Evolutionary conservation across 2,329 filamentous ascomycete genomes (phyloP), one percentile per base, ranked within the genome.

Genomic region (Pseudophaeomoniella oleicola): DNA sequence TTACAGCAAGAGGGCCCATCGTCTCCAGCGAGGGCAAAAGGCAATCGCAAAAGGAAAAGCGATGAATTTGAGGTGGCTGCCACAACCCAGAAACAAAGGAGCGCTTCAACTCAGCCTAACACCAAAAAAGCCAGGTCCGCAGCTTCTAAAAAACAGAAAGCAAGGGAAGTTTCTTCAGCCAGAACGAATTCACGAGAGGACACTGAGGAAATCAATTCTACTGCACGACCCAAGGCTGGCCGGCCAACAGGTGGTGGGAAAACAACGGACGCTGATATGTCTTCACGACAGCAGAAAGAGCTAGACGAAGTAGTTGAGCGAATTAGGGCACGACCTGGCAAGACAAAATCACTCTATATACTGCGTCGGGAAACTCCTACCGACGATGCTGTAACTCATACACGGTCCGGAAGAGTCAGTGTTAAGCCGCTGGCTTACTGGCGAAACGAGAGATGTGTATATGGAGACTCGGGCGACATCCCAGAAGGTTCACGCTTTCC

Each of bases 361-460:
- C 54, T 69, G 33, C 63, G 66, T 40, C 59, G 63, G 32, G 66
- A 71, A 47, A 61, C 58, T 10, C 63, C 67, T n/a, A 55, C 62
- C 1, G 67, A 75, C 37, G 63, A 59, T 16, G 63, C 72, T 42
- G 65, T 66, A 18, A 71, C 67, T 32, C 82, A 78, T 35, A 71
- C 71, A n/a, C 77, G 85, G 37, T 88, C 80, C 10, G 87, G 85
- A 2, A 75, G 90, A 39, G 73, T 75, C 36, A 84, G 82, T 6
- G 78, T 84, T 42, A 74, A 75, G 41, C 90, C 87, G 1, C 60
- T 94, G 19, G 75, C 83, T 16, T 93, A 72, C 53, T 96, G 88
- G 88, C 77, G 77, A 48, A 86, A 86, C 45, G 88, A 96, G 54
- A 73, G 72, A 37, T 73, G 81, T 33, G 72, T 85, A 15, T 83